These are phyloP conservation scores for Ophidiomyces ophidiicola DNA, from an alignment of 2,329 filamentous ascomycete species.

Conservation along the genomic window DNA sequence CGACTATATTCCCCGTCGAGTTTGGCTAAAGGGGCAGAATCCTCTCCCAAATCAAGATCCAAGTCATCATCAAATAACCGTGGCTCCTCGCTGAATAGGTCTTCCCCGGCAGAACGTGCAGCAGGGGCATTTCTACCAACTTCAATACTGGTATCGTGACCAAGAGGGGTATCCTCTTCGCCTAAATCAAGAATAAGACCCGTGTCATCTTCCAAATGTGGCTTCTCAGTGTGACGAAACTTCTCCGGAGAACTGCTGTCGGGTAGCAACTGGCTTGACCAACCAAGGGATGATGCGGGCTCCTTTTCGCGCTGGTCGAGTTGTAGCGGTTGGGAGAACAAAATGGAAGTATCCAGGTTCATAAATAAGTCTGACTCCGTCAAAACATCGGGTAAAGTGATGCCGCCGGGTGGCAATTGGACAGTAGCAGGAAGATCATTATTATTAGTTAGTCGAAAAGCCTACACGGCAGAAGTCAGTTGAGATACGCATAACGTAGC, in stretches of 20 bases:
- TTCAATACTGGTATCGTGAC: slow-evolving; percentile 61
- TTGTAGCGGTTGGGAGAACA: slow-evolving; percentile 59
- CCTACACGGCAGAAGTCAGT: slow-evolving; percentile 44
- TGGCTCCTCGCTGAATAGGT: slow-evolving; percentile 49
- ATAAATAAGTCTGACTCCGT: slow-evolving; percentile 88
- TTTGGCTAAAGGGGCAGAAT: slow-evolving; percentile 33
- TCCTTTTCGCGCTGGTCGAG: slow-evolving; percentile 27
- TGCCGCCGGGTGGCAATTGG: slow-evolving; percentile 66
- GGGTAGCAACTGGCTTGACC: slow-evolving; percentile 68
- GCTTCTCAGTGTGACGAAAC: slow-evolving; percentile 42
- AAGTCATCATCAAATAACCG: slow-evolving; percentile 42
- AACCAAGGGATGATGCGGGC: slow-evolving; percentile 36
- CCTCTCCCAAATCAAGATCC: slow-evolving; percentile 40
- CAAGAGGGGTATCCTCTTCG: slow-evolving; percentile 55
- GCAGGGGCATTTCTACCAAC: slow-evolving; percentile 73
- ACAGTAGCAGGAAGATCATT: slow-evolving; percentile 84
- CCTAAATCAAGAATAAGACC: slow-evolving; percentile 62
- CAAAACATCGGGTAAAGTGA: slow-evolving; percentile 82
- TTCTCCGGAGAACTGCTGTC: slow-evolving; percentile 48
- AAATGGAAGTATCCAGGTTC: slow-evolving; percentile 67
- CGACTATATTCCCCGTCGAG: slow-evolving; percentile 25
- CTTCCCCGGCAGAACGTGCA: slow-evolving; percentile 47
- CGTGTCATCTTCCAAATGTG: slow-evolving; percentile 52
- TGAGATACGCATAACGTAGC: not conserved
- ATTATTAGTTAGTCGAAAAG: slow-evolving; percentile 86